A percentile compares a stretch with the other conserved stretches of the same genome.
Conservation (phyloP, 768 basidiomycete genomes). For the Neoboletus brunneissimus region DNA sequence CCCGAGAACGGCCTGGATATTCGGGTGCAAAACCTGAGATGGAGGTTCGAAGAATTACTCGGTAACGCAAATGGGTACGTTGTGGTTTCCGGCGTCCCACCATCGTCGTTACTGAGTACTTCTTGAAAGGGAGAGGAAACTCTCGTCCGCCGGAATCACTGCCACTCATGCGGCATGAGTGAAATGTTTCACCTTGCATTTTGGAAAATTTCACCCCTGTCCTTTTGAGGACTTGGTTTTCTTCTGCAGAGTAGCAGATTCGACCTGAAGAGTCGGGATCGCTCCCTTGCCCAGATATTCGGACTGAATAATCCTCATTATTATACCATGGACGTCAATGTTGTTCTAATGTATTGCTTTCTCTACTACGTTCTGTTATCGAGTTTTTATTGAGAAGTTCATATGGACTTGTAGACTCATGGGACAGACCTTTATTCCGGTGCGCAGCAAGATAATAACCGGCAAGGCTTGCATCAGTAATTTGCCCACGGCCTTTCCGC, state of each 20-base stretch:
- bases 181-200: neutral
- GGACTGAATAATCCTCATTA: neutral
- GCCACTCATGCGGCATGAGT: neutral
- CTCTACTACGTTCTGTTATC: neutral
- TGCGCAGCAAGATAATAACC: neutral
- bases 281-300: neutral
- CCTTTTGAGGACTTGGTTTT: neutral
- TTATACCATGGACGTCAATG: neutral
- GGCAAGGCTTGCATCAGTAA: no score
- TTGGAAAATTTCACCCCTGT: neutral
- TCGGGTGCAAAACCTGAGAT: conserved; percentile 13
- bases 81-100: neutral
- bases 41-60: conserved; percentile 30
- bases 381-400: neutral
- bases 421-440: neutral
- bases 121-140: conserved; percentile 19
- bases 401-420: neutral
- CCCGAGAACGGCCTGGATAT: conserved; percentile 8
- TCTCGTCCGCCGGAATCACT: conserved; percentile 15
- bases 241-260: neutral
- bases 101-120: neutral
- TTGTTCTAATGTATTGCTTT: neutral
- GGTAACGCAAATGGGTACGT: conserved; percentile 28
- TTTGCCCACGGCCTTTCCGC: no score
- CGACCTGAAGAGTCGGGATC: neutral